Base-by-base conservation (phyloP, 345 rosid species). In the Sisymbrium altissimum region DNA sequence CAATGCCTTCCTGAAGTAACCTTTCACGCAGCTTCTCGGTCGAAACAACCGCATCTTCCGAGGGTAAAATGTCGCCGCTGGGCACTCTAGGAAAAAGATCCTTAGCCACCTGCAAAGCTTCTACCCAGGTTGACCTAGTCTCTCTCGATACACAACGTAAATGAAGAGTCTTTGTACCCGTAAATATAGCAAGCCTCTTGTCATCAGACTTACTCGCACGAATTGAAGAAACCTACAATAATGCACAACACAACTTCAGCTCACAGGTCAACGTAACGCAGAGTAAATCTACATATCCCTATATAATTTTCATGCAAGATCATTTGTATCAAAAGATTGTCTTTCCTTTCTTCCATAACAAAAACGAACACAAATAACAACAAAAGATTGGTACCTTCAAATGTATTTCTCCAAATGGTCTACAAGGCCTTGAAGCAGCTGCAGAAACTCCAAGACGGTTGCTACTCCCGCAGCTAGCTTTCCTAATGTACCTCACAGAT, bases 161-260 rank as follows among this genome's bases (percentile, higher is more conserved):
- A 74, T 95, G 99, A 70, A 95, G 99, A 77, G 99, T 95, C 82
- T 95, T 95, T 23, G 98, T 92, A 71, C 98, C 99, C 1, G 97
- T 90, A 80, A 90, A 92, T 81, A 95, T 89, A 41, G 91, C 81
- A 36, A 95, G 90, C 87, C 99, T 87, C 75, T 90, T 96, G 71
- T 96, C 99, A 77, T 96, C 98, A 40, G 99, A 92, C 80, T 88
- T 92, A 78, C 98, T 96, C 27, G 94, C 88, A 33, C 98, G 94
- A 64, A 92, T 80, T 18, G 99, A 90, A 76, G 99, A 89, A 73
- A 96, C 99, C 98, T 94, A 86, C 59, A 69, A 55, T 44, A 55
- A 43, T 36, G 17, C 74, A 41, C 64, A 41, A 2, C 12, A 68
- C 27, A 53, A 66, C 59, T 12, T 74, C 53, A 74, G 67, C 66